Evolutionary conservation across 164 flowering plant genomes (phyloP), one percentile per base, ranked within the genome.

Genomic region (Saururus chinensis): DNA sequence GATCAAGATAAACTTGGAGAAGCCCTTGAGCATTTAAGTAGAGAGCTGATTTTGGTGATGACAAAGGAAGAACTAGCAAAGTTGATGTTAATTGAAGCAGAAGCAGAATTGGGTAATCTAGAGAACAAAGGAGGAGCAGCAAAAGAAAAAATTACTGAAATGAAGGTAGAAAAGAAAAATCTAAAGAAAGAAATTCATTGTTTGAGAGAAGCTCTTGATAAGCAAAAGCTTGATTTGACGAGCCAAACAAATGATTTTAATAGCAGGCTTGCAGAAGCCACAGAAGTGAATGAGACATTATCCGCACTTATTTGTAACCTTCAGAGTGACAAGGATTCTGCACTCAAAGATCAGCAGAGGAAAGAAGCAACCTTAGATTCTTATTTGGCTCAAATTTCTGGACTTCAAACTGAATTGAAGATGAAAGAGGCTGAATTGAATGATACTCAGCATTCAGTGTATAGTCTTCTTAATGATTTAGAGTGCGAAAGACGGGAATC

Each of bases 31-130:
- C 57, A 62, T 22, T 37, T 84, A 19, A 80, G 71, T 66, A 66
- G 64, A 73, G 84, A 84, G 59, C 12, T 81, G 23, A 71, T 86
- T 48, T 58, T 80, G 57, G 67, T 66, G 53, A 72, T 55, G 20
- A 64, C 87, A 14, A 86, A 82, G 62, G 70, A 71, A 26, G 79
- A 71, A 25, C 60, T 82, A 54, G 74, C 65, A 61, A 81, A 76
- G 19, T 71, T 74, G 14, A 21, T 80, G 21, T 63, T 76, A 60
- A 49, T n/a, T 10, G 84, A 75, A 20, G 64, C 40, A 20, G 79
- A 78, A 68, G 51, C 40, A 63, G 82, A 82, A 64, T 64, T 75
- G 64, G 24, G 63, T 57, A 20, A 48, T 66, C 65, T 86, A 37
- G 70, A 69, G 58, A 61, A 66, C 26, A 71, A 75, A 68, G 51